phyloP scores from a whole-genome alignment of 805 yeast species.

The Saccharomycopsis capsularis region DNA sequence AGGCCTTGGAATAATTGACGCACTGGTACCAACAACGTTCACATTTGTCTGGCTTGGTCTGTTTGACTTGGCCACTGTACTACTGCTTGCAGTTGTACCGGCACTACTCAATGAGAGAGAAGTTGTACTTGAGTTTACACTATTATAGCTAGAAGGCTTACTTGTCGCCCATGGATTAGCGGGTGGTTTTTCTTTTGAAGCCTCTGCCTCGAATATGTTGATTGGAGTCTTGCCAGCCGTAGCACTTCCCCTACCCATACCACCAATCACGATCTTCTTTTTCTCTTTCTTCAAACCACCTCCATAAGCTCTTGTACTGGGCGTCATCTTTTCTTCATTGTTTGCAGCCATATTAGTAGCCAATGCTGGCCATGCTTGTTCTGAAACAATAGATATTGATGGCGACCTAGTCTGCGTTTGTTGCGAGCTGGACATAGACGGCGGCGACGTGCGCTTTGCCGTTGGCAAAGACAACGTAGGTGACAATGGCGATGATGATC shows the following conservation, averaged over 20 bases:
- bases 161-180: conserved; percentile 5
- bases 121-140: no score
- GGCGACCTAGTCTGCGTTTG: no score
- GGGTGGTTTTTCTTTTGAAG: neutral
- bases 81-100: neutral
- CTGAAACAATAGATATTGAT: no score
- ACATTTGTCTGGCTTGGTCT: no score
- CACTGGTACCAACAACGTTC: neutral
- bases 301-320: neutral
- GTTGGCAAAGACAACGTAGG: no score
- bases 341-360: neutral
- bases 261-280: neutral
- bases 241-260: conserved; percentile 8
- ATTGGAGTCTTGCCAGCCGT: neutral
- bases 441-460: no score
- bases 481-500: no score
- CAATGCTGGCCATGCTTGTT: neutral
- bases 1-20: neutral
- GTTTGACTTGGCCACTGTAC: neutral
- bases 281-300: neutral
- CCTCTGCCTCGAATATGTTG: neutral
- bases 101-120: no score
- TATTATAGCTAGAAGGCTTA: no score
- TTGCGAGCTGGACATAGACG: no score
- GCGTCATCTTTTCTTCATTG: neutral